Base-by-base conservation (phyloP, 257 asterid genomes). In the Solanum gandarillasii region DNA sequence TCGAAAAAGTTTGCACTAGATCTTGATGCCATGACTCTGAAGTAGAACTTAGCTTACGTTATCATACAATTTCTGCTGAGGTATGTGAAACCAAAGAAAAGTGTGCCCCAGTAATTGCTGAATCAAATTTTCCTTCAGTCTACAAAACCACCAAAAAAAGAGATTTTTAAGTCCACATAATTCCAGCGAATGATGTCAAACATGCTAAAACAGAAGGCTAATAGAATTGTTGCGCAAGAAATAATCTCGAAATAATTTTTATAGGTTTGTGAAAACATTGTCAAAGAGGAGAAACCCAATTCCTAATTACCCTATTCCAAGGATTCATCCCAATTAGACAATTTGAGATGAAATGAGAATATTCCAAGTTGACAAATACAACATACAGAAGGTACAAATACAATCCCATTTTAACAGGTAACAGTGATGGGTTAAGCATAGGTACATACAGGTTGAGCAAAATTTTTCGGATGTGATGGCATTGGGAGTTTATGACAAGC, bases 1-100 rank as follows among this genome's bases (percentile, higher is more conserved):
- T 93, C 98, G 86, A 95, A 90, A 89, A 95, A 88, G 93, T 91
- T 93, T 52, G 94, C 93, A 90, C 91, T 91, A 43, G 96, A 93
- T 88, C 92, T 91, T 55, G 98, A 90, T 68, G 92, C 94, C 98
- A 95, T 96, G 75, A 88, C 67, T 87, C 86, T 52, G 88, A 34
- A 84, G 86, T 32, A 86, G 72, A 84, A 73, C 65, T 79, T 62
- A 79, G 23, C 88, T 43, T 71, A 89, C 16, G 36, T 39, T 86
- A 60, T 68, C 90, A 73, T 86, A 86, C 84, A 86, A 32, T 38
- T 21, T 79, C 55, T 13, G 60, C 46, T 12, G 27, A n/a, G 85
- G 7, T 48, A 25, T 12, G 52, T 78, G 84, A 41, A 39, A 78
- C 60, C 35, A n/a, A 12, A 76, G 84, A 41, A 39, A 76, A n/a